Conservation (phyloP, 2,329 filamentous ascomycete genomes). For the Stemphylium lycopersici region DNA sequence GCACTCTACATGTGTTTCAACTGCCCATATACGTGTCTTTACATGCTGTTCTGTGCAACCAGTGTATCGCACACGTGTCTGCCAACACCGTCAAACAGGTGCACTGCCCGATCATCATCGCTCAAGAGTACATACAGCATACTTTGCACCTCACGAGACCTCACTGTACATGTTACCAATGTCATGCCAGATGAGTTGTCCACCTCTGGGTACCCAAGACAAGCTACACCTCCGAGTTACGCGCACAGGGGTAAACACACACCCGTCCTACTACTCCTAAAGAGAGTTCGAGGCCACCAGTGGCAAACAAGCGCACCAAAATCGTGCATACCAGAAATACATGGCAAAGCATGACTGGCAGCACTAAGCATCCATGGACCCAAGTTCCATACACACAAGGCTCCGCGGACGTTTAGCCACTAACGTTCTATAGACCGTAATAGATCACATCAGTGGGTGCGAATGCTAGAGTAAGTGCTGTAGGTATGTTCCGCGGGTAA, state of each 20-base stretch:
- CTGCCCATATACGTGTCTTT: not conserved
- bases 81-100: not conserved
- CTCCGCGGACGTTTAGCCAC: not conserved
- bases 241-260: not conserved
- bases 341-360: conserved; percentile 1
- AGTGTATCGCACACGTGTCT: not conserved
- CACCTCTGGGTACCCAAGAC: not conserved
- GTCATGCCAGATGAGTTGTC: not conserved
- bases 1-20: not conserved
- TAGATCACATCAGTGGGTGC: not conserved
- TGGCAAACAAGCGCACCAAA: not conserved
- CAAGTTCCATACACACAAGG: not conserved
- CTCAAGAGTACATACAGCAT: not conserved
- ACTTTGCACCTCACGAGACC: no score
- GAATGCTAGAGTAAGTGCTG: not conserved
- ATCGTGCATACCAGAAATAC: not conserved
- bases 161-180: not conserved
- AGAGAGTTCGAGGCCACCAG: not conserved
- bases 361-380: not conserved
- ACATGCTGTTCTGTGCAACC: not conserved
- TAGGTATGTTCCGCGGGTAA: not conserved
- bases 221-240: not conserved
- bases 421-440: not conserved
- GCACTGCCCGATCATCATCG: not conserved
- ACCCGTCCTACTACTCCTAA: not conserved